These are phyloP conservation scores for Xerocomus amazonicus DNA, from an alignment of 1,284 basidiomycete species.

Conservation along the genomic window DNA sequence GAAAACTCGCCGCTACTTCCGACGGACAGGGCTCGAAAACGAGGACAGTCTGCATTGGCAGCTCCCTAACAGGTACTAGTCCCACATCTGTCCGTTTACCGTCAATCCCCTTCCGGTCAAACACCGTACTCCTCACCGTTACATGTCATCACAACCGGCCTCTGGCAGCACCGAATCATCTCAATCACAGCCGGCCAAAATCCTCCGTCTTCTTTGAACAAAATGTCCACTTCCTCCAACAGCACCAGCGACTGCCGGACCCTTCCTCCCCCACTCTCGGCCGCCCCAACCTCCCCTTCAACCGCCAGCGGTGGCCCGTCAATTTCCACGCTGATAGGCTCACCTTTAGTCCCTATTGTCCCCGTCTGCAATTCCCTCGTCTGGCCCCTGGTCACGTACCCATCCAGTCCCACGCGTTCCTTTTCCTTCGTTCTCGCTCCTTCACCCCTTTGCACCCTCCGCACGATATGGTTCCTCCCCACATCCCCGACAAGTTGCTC, in stretches of 20 bases:
- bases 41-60: constrained; percentile 78
- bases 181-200: constrained; percentile 88
- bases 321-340: constrained; percentile 21
- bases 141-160: constrained; percentile 90
- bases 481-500: constrained; percentile 88
- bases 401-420: constrained; percentile 8
- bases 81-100: constrained; percentile 54
- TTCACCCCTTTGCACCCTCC: constrained; percentile 17
- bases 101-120: constrained; percentile 8
- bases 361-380: neutral
- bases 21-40: constrained; percentile 60
- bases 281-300: neutral
- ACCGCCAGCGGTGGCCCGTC: no score
- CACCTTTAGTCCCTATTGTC: constrained; percentile 17
- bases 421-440: constrained; percentile 7
- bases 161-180: constrained; percentile 75
- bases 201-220: constrained; percentile 85
- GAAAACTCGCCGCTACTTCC: constrained; percentile 64
- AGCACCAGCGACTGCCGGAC: constrained; percentile 85
- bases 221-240: constrained; percentile 94
- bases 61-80: constrained; percentile 63
- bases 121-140: constrained; percentile 61
- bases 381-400: constrained; percentile 16
- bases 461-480: constrained; percentile 86
- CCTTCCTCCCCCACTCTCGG: constrained; percentile 5